These are phyloP conservation scores for Fusarium praegraminearum DNA, from an alignment of 2,329 filamentous ascomycete species.

Conservation along the genomic window DNA sequence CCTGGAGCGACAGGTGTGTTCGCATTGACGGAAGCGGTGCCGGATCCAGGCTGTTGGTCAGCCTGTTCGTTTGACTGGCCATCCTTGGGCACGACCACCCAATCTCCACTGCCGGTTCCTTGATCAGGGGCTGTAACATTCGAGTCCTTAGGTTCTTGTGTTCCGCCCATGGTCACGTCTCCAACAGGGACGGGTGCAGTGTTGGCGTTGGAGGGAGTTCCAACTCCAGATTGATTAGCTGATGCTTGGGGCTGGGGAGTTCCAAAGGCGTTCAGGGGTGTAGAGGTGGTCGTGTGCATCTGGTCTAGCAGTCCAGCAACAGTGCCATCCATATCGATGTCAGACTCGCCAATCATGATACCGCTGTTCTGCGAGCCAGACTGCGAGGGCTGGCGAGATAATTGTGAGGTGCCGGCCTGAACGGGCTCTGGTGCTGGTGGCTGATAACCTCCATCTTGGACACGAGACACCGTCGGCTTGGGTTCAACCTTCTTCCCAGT, in stretches of 20 bases:
- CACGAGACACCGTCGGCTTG: constrained; percentile 73
- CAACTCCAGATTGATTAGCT: constrained; percentile 65
- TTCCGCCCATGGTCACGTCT: constrained; percentile 66
- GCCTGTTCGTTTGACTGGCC: constrained; percentile 57
- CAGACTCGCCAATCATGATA: constrained; percentile 68
- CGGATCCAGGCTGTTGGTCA: constrained; percentile 29
- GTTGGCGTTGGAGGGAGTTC: constrained; percentile 66
- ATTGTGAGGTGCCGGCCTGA: constrained; percentile 49
- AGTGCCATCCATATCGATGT: constrained; percentile 74
- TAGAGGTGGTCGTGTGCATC: constrained; percentile 72
- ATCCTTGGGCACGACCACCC: constrained; percentile 79
- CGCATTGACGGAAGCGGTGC: constrained; percentile 35
- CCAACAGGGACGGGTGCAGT: constrained; percentile 56
- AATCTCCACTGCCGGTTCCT: constrained; percentile 71
- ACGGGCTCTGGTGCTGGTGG: constrained; percentile 66
- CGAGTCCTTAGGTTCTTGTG: constrained; percentile 53
- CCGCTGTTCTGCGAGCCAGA: constrained; percentile 68
- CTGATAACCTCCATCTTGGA: constrained; percentile 83
- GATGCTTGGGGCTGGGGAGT: constrained; percentile 72
- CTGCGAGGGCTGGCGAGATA: constrained; percentile 67
- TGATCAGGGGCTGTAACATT: constrained; percentile 61
- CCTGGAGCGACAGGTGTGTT: constrained; percentile 51
- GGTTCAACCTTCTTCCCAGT: constrained; percentile 75
- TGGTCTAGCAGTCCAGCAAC: constrained; percentile 75
- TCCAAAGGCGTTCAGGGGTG: constrained; percentile 70